A percentile compares a stretch with the other conserved stretches of the same genome.
phyloP scores from a whole-genome alignment of 2,329 filamentous ascomycete species.

The Emericellopsis atlantica region DNA sequence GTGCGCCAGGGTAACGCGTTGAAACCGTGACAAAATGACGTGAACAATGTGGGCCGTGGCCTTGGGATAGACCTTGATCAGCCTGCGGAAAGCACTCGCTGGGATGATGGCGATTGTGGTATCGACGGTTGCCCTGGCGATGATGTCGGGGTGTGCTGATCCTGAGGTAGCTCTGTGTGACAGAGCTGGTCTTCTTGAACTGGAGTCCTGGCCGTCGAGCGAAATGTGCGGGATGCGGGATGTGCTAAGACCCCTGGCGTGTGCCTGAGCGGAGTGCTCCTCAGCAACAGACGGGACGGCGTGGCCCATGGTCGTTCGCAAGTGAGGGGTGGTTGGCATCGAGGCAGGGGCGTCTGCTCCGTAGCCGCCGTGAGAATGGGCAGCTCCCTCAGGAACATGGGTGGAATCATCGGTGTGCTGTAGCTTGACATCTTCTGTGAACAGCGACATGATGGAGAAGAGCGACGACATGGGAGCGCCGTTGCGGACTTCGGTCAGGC shows the following conservation, averaged over 20 bases:
- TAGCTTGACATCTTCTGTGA: slow-evolving; percentile 87
- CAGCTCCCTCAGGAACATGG: slow-evolving; percentile 3
- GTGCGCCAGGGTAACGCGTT: slow-evolving; percentile 87
- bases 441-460: slow-evolving; percentile 92
- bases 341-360: slow-evolving; percentile 10
- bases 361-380: background rate
- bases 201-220: slow-evolving; percentile 35
- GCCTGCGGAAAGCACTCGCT: slow-evolving; percentile 81
- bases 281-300: background rate
- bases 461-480: slow-evolving; percentile 96
- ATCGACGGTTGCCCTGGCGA: slow-evolving; percentile 89
- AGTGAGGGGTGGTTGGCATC: slow-evolving; percentile 24
- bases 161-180: slow-evolving; percentile 39
- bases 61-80: slow-evolving; percentile 91
- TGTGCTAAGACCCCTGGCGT: background rate
- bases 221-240: slow-evolving; percentile 63
- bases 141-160: slow-evolving; percentile 91
- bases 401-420: slow-evolving; percentile 47
- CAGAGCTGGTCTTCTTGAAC: slow-evolving; percentile 20
- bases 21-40: slow-evolving; percentile 87
- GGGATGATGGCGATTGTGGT: slow-evolving; percentile 98
- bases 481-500: slow-evolving; percentile 94
- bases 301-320: slow-evolving; percentile 12
- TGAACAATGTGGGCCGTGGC: slow-evolving; percentile 96
- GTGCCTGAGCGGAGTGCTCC: background rate